Base-by-base conservation (phyloP, 768 basidiomycete genomes). In the Leucocoprinus birnbaumii region DNA sequence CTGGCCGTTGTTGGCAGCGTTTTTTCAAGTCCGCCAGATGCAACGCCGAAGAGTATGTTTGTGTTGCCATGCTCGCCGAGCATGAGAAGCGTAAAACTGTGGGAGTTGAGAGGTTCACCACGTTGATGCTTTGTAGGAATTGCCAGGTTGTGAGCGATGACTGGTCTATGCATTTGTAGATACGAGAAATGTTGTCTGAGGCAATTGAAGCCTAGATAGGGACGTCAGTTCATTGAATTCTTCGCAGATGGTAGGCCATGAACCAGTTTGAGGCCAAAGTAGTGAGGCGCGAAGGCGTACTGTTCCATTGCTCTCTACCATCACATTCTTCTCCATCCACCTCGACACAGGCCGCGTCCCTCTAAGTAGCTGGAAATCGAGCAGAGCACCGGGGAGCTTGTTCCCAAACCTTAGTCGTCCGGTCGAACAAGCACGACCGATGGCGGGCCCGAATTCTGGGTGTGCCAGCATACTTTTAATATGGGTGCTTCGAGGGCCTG, bases 401-500 rank as follows among this genome's bases (percentile, higher is more conserved):
- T 65, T 95, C 91, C 94, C 94, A 98, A 16, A 99, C 81, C 69
- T 95, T 91, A 53, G 94, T 90, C 0, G 90, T 90, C 22, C 95
- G 81, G 70, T 98, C 96, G 63, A 94, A 94, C 1, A 89, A 93
- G 3, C 85, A 83, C 2, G 90, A 91, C 0, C 93, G 53, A 98
- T 75, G 51, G 97, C 82, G 1, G 85, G 82, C 3, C 94, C 95
- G 56, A 94, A 94, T 68, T 94, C 87, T 3, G 96, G 94, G 65
- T 95, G 94, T 1, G 93, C 93, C 94, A 98, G 50, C 82, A 82
- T 13, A 97, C 62, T 67, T 81, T 86, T 7, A 92, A 83, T 35
- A 97, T 78, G 0, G 95, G 85, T 14, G 94, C 94, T 63, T 96
- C 93, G 66, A 98, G 95, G n/a, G 95, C 96, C 91, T 96, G 54